Evolutionary conservation across 83 land plant genomes (phyloP), one percentile per base, ranked within the genome.

Genomic region (Picea engelmannii): DNA sequence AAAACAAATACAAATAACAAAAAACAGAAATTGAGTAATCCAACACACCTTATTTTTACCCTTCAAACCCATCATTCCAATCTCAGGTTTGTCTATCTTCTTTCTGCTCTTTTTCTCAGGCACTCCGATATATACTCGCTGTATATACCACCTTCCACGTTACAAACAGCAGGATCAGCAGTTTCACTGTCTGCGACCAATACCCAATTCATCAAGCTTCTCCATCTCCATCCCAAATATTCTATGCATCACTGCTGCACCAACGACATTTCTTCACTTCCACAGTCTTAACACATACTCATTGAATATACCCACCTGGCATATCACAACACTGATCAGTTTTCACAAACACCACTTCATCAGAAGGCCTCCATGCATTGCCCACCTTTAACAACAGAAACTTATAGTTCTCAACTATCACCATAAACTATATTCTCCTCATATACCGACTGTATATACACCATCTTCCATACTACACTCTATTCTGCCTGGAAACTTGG

Each of bases 1-100:
- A 24, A 52, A 31, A 75, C 60, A 75, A 75, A 75, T 52, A 60
- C 61, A 75, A 23, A 15, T 25, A 49, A 75, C 11, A 23, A 75
- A 52, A 4, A 75, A 16, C 16, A 75, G 25, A 60, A 52, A 52
- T 24, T 52, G 78, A 75, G 18, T 15, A 60, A 75, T 75, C 78
- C 78, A 75, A 75, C 78, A 75, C 78, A 75, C 78, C 78, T 75
- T 73, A 11, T 73, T 75, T 24, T 49, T 49, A 8, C 20, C 31
- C 78, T 75, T 55, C 18, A 52, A 3, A 52, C 61, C 78, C 78
- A 52, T 52, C 42, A 69, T 69, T 52, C 58, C 58, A 52, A 52
- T 52, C 58, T 12, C 25, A 58, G 24, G 61, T 16, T 75, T 21
- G 35, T 75, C 58, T 13, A 52, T 13, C 58, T 52, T 52, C 58